Percentiles rank a stretch among this genome's conserved stretches.
Evolutionary conservation across 192 early-diverging fungal species (phyloP).

Genomic region (Geranomyces variabilis): DNA sequence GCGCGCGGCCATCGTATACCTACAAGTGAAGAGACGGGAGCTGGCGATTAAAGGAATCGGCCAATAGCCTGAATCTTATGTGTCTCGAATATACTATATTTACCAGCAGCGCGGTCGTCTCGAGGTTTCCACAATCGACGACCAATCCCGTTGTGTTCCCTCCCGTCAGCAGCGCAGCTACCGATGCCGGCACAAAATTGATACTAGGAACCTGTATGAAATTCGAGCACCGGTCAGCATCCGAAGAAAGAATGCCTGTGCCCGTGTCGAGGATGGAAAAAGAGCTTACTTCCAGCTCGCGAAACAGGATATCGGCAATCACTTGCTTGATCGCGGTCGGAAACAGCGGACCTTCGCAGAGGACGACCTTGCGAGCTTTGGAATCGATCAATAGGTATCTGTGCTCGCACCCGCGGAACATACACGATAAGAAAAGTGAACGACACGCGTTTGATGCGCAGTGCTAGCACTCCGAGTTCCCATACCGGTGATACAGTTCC

Average conservation of each 20-base stretch:
- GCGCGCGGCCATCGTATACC: conserved; percentile 70
- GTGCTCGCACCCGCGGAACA: conserved; percentile 12
- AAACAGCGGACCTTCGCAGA: conserved; percentile 75
- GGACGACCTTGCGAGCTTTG: conserved; percentile 79
- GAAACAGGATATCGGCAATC: conserved; percentile 74
- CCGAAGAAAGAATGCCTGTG: too few species aligned
- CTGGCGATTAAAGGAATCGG: too few species aligned
- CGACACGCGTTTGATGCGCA: neutral
- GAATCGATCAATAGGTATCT: conserved; percentile 79
- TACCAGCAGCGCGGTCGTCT: conserved; percentile 79
- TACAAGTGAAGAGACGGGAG: neutral
- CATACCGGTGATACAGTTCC: conserved; percentile 23
- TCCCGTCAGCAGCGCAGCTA: conserved; percentile 74
- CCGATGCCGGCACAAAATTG: conserved; percentile 71
- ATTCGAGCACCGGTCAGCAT: neutral
- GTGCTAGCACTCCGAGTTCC: too few species aligned
- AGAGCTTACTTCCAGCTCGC: conserved; percentile 73
- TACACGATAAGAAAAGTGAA: too few species aligned
- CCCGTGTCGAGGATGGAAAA: too few species aligned
- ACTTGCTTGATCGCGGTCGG: conserved; percentile 69
- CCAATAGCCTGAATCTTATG: too few species aligned
- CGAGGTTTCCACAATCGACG: conserved; percentile 81
- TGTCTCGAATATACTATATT: too few species aligned
- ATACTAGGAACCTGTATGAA: conserved; percentile 70
- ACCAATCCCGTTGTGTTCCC: conserved; percentile 81